Conservation (phyloP, 768 basidiomycete species). For the Amyloporia xantha region DNA sequence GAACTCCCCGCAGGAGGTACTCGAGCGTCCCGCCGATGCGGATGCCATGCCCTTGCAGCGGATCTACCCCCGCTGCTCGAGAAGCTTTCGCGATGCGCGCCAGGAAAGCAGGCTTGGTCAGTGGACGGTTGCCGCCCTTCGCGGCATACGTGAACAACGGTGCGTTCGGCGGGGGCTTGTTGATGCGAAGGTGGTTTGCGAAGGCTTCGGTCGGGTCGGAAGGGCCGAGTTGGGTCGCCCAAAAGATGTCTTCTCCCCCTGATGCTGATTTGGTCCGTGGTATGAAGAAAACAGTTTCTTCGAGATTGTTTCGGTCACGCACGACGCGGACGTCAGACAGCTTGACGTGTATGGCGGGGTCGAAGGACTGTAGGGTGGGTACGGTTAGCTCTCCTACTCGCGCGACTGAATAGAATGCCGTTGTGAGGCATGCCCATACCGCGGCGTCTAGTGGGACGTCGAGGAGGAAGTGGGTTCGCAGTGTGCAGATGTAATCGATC, state of each 20-base stretch:
- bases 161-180: constrained; percentile 17
- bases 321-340: constrained; percentile 12
- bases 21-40: constrained; percentile 28
- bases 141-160: constrained; percentile 28
- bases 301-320: constrained; percentile 21
- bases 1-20: constrained; percentile 30
- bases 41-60: constrained; percentile 25
- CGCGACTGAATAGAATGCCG: constrained; percentile 29
- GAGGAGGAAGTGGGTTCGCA: constrained; percentile 11
- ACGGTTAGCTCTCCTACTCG: constrained; percentile 35
- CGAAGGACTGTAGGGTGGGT: constrained; percentile 24
- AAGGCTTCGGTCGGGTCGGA: constrained; percentile 23
- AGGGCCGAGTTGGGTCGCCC: constrained; percentile 22
- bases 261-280: constrained; percentile 17
- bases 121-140: constrained; percentile 22
- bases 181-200: constrained; percentile 24
- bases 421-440: no score
- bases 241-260: constrained; percentile 27
- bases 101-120: constrained; percentile 25
- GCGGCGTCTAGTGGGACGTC: constrained; percentile 13
- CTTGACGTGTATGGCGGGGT: constrained; percentile 25
- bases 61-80: constrained; percentile 5
- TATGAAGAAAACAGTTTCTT: constrained; percentile 22
- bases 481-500: background rate
- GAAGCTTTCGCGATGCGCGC: constrained; percentile 10